Percentiles rank a stretch among this genome's conserved stretches.
These are phyloP conservation scores for Alternaria metachromatica DNA, from an alignment of 2,329 filamentous ascomycete genomes.

Conservation along the genomic window DNA sequence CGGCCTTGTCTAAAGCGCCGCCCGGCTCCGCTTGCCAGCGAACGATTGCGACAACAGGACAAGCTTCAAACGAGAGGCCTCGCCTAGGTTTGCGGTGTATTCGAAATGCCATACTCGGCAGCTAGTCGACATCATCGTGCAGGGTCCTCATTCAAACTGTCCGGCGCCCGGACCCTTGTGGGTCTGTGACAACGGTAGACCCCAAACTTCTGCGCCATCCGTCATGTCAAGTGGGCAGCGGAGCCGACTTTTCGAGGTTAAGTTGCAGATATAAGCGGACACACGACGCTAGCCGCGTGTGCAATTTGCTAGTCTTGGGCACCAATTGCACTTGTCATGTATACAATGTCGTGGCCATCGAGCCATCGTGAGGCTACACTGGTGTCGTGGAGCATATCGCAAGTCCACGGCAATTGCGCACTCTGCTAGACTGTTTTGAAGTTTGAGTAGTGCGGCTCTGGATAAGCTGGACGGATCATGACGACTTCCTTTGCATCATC, in stretches of 20 bases:
- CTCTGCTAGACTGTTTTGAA: not conserved
- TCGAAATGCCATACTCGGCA: constrained; percentile 4
- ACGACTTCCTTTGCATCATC: not conserved
- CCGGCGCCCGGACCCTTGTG: constrained; percentile 17
- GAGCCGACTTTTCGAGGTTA: constrained; percentile 10
- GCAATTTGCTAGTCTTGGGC: constrained; percentile 11
- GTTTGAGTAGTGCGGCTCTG: not conserved
- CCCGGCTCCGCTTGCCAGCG: constrained; percentile 11
- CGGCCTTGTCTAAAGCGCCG: not conserved
- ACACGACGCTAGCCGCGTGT: constrained; percentile 28
- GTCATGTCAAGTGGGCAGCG: constrained; percentile 26
- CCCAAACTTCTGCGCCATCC: constrained; percentile 18
- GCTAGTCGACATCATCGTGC: constrained; percentile 29
- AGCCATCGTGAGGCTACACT: not conserved
- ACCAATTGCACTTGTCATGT: constrained; percentile 15
- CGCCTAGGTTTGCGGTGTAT: constrained; percentile 7
- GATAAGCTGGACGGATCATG: not conserved
- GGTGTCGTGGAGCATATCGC: not conserved
- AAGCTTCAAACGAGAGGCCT: not conserved
- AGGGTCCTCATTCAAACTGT: constrained; percentile 12
- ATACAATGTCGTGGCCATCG: constrained; percentile 3
- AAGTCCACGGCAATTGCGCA: not conserved
- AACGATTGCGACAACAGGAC: constrained; percentile 2
- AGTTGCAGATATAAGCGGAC: constrained; percentile 3
- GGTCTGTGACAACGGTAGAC: constrained; percentile 18